Base-by-base conservation (phyloP, 2,329 filamentous ascomycete species). In the Cytospora paraplurivora region DNA sequence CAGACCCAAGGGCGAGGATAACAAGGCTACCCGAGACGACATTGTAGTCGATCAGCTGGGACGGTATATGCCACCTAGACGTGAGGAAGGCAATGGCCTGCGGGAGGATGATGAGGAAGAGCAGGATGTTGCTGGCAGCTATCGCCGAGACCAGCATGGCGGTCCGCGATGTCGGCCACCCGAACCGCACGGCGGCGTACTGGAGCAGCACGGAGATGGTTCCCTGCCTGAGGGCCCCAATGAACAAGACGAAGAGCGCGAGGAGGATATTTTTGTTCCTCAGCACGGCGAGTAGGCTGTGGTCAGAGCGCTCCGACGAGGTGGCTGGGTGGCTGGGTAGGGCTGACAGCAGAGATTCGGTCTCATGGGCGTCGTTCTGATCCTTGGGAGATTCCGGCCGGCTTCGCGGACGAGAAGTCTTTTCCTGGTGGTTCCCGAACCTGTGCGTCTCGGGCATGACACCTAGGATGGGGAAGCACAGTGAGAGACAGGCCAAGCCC, bases 141-240 rank as follows among this genome's bases (percentile, higher is more conserved):
- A 66, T 66, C 33, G 59, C 62, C 7, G 64, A 66, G 12, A 66
- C 64, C 8, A 66, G 54, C 64, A 66, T 66, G 4, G 64, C 64
- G 13, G 64, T 66, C 27, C 56, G 64, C 12, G 64, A 66, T 0
- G 58, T 64, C 1, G 62, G 64, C 64, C 64, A 66, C 1, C 62
- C 64, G 35, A 66, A 66, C 37, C 64, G 64, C 12, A 64, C 64
- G 3, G 64, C 62, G 27, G 62, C 64, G 13, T 66, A 66, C 35
- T 66, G 64, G 11, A 66, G 62, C 32, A 66, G 52, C 2, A 66
- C 62, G 3, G 64, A 61, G 33, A 66, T 62, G 11, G 54, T 66
- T 1, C 62, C 64, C 33, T 66, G 64, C 34, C 64, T 50, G 4
- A 66, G 38, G 19, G 64, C 64, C 4, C 64, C 64, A 37, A 64